Evolutionary conservation across 129 eudicot species (phyloP), one percentile per base, ranked within the genome.

Genomic region (Silybum marianum): DNA sequence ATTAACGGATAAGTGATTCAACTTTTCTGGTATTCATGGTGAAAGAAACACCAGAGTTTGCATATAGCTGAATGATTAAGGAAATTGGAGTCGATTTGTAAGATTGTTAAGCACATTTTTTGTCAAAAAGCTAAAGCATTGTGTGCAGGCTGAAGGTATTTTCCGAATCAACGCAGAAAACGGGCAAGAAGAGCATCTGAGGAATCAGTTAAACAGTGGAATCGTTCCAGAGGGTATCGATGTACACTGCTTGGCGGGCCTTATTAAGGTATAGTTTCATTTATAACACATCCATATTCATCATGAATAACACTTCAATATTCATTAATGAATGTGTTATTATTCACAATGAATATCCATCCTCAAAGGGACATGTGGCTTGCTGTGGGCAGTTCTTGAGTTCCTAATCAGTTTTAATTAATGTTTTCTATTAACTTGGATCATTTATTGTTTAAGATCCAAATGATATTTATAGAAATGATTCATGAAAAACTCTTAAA

Each of bases 201-300:
- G 98, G 87, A 90, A 88, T 77, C 93, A 89, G 68, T 73, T 94
- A 51, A 94, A 92, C 83, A 74, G 87, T 36, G 98, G 98, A 38
- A 77, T 88, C 13, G 89, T 94, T 80, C 98, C 98, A 3, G 91
- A 90, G 18, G 90, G 88, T 82, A 88, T 89, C 24, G 97, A 94
- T 73, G 96, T 94, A 24, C 98, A 94, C 78, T 94, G 97, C 72
- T 87, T 94, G 86, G 97, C 98, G 3, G 96, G 98, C 67, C 94
- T 94, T 77, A 94, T 94, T 69, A 94, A 94, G 96, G 98, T 92
- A 86, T n/a, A 8, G 36, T 11, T 22, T 9, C 51, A 18, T 66
- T 11, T 6, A 58, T 0, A 1, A 48, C 12, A 40, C 12, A 40
- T 39, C 1, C 11, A 39, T 39, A 9, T 40, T 40, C 13, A 40